Percentiles rank a stretch among this genome's conserved stretches.
phyloP scores from a whole-genome alignment of 176 grass and related monocot species.

The bread wheat (Triticum aestivum) region IWGSC_CS_RefSeq_v2.1 NC_057810.1:661996839-661997338 shows the following conservation, averaged over 20 bases:
- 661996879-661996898: background rate
- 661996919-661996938: background rate
- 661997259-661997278: background rate
- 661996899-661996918: background rate
- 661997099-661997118: background rate
- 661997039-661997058: background rate
- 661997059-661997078: background rate
- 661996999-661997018: constrained; percentile 16
- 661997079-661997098: fast-evolving
- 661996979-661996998: constrained; percentile 16
- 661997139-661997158: constrained; percentile 20
- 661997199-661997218: background rate
- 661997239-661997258: background rate
- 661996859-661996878: background rate
- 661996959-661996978: background rate
- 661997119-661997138: constrained; percentile 11
- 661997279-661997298: background rate
- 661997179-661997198: background rate
- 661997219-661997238: too few species aligned
- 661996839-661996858: too few species aligned
- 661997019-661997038: background rate
- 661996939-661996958: background rate
- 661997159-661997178: background rate
- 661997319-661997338: background rate
- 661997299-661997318: background rate